These are phyloP conservation scores for Akanthomyces uredinophilus DNA, from an alignment of 2,329 filamentous ascomycete genomes.

Conservation along the genomic window DNA sequence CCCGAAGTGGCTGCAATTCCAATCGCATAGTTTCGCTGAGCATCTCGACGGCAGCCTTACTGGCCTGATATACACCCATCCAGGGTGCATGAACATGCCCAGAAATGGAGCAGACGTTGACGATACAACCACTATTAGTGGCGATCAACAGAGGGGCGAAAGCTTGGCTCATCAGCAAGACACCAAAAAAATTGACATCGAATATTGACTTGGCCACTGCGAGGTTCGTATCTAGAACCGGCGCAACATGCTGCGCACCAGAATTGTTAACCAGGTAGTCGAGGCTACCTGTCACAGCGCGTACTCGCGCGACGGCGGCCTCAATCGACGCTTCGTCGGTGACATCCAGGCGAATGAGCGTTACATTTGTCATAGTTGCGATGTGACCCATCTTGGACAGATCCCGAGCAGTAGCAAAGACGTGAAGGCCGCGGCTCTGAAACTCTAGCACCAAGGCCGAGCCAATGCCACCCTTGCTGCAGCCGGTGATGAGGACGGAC, in stretches of 20 bases:
- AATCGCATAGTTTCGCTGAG: not conserved
- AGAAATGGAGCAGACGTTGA: not conserved
- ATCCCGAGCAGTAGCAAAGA: not conserved
- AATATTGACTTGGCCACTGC: not conserved
- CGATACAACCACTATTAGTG: constrained; percentile 19
- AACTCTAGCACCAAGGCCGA: not conserved
- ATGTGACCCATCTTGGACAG: not conserved
- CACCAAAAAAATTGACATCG: not conserved
- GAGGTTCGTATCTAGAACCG: not conserved
- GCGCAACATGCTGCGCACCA: not conserved
- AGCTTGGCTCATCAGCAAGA: not conserved
- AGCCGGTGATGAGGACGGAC: not conserved
- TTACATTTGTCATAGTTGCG: not conserved
- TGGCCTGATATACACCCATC: not conserved
- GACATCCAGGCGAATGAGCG: not conserved
- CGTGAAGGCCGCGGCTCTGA: not conserved
- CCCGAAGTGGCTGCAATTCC: not conserved
- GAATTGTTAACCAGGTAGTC: not conserved
- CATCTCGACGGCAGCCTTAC: not conserved
- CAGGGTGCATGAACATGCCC: not conserved
- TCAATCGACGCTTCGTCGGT: not conserved
- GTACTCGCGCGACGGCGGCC: not conserved
- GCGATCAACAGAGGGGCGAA: constrained; percentile 17
- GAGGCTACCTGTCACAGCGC: not conserved
- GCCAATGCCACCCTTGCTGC: not conserved